Percentiles rank a stretch among this genome's conserved stretches.
These are phyloP conservation scores for Phlyctochytrium arcticum DNA, from an alignment of 192 early-diverging fungal genomes.

Conservation along the genomic window DNA sequence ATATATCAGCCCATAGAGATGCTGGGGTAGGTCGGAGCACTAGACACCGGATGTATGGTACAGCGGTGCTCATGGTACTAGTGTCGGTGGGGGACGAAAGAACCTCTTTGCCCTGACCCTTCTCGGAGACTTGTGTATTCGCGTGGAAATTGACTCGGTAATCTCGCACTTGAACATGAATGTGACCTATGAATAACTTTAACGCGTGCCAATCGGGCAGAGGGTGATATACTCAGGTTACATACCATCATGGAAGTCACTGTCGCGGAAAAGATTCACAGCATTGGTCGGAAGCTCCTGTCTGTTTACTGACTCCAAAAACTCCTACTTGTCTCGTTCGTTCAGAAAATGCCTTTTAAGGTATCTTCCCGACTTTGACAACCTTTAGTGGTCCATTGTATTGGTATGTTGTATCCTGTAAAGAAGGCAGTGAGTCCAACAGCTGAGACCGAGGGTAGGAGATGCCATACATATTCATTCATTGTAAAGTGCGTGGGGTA, in stretches of 20 bases:
- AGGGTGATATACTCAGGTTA: not conserved
- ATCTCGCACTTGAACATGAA: conserved; percentile 16
- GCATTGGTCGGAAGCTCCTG: conserved; percentile 17
- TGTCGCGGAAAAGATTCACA: conserved; percentile 9
- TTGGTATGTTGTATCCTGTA: conserved; percentile 21
- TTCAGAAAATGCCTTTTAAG: no score
- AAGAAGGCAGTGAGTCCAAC: not conserved
- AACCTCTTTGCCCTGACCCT: not conserved
- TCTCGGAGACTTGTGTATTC: not conserved
- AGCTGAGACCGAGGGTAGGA: not conserved
- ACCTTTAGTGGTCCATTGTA: conserved; percentile 26
- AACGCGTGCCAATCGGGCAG: no score
- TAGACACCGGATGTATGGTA: conserved; percentile 2
- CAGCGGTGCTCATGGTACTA: not conserved
- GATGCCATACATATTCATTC: conserved; percentile 5
- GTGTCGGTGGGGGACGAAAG: not conserved
- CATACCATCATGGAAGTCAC: conserved; percentile 17
- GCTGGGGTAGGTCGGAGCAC: conserved; percentile 7
- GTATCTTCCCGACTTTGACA: no score
- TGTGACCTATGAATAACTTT: not conserved
- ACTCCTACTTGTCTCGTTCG: no score
- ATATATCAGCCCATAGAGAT: conserved; percentile 20
- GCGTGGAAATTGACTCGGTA: conserved; percentile 13
- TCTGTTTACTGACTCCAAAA: conserved; percentile 28
- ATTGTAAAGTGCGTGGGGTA: conserved; percentile 25